A percentile compares a stretch with the other conserved stretches of the same genome.
Conservation (phyloP, 176 grass and related monocot genomes). For the Poa annua region DNA sequence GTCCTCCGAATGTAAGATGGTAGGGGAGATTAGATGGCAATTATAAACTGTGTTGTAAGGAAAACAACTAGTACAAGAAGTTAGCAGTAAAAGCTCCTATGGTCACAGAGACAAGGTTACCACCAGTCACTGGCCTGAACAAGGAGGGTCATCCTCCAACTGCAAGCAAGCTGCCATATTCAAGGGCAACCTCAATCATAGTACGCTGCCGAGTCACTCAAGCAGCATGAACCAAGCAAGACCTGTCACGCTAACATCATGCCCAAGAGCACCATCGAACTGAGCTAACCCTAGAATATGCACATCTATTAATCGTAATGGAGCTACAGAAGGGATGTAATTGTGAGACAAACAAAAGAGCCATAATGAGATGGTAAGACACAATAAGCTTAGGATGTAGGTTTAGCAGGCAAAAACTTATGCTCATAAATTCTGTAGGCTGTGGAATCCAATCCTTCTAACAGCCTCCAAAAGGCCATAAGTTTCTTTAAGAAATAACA, state of each 20-base stretch:
- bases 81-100: neutral
- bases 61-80: slow-evolving; percentile 13
- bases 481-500: slow-evolving; percentile 17
- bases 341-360: neutral
- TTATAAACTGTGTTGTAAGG: slow-evolving; percentile 10
- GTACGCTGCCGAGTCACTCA: neutral
- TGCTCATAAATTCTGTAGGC: slow-evolving; percentile 19
- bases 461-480: neutral
- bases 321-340: neutral
- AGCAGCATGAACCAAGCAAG: slow-evolving; percentile 27
- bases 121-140: neutral
- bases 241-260: neutral
- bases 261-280: neutral
- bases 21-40: neutral
- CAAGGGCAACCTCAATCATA: neutral
- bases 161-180: neutral
- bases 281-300: neutral
- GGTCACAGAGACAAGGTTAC: slow-evolving; percentile 5
- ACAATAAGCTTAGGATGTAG: neutral
- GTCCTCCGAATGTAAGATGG: neutral
- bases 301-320: neutral
- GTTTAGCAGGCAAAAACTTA: neutral
- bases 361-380: slow-evolving; percentile 12
- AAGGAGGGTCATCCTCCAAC: neutral
- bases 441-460: neutral